phyloP scores from a whole-genome alignment of 176 grass and related monocot species.

The Bothriochloa decipiens region DNA sequence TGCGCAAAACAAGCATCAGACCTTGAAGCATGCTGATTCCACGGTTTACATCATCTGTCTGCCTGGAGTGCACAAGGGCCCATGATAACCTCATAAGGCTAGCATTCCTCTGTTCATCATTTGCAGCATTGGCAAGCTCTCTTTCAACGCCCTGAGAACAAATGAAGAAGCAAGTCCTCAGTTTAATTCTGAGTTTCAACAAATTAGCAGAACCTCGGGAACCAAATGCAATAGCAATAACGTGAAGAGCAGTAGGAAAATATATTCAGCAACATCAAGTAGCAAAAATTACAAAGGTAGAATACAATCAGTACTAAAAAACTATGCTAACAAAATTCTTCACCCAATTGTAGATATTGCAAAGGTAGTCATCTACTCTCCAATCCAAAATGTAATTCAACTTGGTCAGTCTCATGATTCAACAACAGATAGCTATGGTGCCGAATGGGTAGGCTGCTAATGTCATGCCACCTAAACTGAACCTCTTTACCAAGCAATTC shows the following conservation, averaged over 20 bases:
- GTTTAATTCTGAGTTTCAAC: background rate
- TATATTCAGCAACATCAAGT: background rate
- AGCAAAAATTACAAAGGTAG: background rate
- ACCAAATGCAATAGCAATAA: background rate
- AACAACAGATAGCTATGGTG: background rate
- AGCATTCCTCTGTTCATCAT: slow-evolving; percentile 63
- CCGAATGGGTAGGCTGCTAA: background rate
- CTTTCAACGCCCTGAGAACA: slow-evolving; percentile 68
- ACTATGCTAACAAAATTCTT: background rate
- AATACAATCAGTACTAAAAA: background rate
- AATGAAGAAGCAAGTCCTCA: background rate
- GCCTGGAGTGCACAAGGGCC: slow-evolving; percentile 92
- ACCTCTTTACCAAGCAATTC: background rate
- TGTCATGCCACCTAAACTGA: background rate
- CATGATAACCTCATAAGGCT: slow-evolving; percentile 96
- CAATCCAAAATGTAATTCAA: background rate
- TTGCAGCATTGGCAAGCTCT: slow-evolving; percentile 63
- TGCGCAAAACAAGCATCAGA: slow-evolving; percentile 22
- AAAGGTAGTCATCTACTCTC: background rate
- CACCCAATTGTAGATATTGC: too few relatives aligned
- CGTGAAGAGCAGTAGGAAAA: background rate
- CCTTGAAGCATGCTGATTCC: slow-evolving; percentile 97
- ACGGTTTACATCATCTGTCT: slow-evolving; percentile 83
- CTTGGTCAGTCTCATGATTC: background rate
- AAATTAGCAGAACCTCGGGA: background rate